Evolutionary conservation across 1,284 basidiomycete genomes (phyloP).

Genomic region (Ustilago tritici): DNA sequence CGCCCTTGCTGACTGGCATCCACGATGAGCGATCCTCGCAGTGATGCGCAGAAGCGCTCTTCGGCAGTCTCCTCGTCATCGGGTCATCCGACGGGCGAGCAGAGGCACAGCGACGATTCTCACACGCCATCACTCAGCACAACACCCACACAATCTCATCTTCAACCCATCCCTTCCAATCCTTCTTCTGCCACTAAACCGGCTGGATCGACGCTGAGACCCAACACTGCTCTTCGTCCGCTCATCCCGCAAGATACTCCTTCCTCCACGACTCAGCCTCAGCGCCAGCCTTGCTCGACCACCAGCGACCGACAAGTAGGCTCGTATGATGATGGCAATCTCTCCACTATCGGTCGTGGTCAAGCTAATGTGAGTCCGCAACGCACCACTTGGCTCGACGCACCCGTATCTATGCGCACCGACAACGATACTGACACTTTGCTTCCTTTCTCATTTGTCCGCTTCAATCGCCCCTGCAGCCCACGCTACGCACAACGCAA

Average conservation of each 20-base stretch:
- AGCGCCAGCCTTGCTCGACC: conserved; percentile 27
- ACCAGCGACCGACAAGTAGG: conserved; percentile 19
- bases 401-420: no score
- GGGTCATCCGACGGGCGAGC: conserved; percentile 6
- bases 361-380: conserved; percentile 28
- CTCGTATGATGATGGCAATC: conserved; percentile 32
- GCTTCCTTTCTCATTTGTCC: neutral
- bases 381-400: neutral
- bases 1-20: neutral
- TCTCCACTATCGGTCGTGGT: conserved; percentile 36
- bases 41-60: conserved; percentile 41
- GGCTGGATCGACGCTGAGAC: conserved; percentile 23
- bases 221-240: conserved; percentile 30
- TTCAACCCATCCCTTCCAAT: conserved; percentile 30
- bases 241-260: conserved; percentile 34
- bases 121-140: conserved; percentile 53
- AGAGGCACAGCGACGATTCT: conserved; percentile 27
- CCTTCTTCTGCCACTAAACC: conserved; percentile 35
- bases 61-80: neutral
- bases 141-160: conserved; percentile 53
- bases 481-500: conserved; percentile 29
- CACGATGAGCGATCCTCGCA: conserved; percentile 28
- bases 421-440: neutral
- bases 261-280: conserved; percentile 11
- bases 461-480: neutral